Base-by-base conservation (phyloP, 768 basidiomycete genomes). In the Boletus insuetus region DNA sequence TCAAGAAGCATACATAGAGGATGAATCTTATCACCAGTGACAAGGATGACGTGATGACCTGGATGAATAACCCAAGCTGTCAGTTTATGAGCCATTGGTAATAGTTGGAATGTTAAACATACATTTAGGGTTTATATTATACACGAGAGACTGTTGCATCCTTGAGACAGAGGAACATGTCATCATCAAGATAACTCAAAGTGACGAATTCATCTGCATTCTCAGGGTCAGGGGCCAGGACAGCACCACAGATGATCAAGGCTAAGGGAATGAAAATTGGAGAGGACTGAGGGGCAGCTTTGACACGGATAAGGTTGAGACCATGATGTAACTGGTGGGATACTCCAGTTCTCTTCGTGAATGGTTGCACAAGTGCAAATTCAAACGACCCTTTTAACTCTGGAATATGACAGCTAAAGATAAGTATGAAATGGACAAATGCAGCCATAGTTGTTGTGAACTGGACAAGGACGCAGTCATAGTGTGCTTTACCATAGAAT, bases 391-490 rank as follows among this genome's bases (percentile, higher is more conserved):
- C 32, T 11, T 13, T 20, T 2, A 14, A 1, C 26, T 45, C n/a
- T 0, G 37, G 29, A 40, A 71, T 43, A 2, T 17, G 16, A 22
- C 61, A 64, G 0, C 49, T 60, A 22, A 71, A 73, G 4, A 73
- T 39, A n/a, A 64, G 44, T 4, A 66, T 29, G 0, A 73, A 48
- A 19, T 47, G 44, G 1, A 53, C 61, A 44, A 74, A 69, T 7
- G 42, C 19, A 0, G 6, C 12, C 0, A 6, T 6, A 1, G 10
- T 26, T 0, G 16, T 3, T 1, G 52, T 47, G 17, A 58, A 20
- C 10, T 57, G 58, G 4, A 62, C 59, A 39, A 77, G 49, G 3
- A 70, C 67, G 49, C 41, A 68, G 42, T 74, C 61, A 31, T 66
- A 74, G 0, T 60, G 62, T 10, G 64, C 65, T 2, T 41, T 22